These are phyloP conservation scores for Luvunga scandens DNA, from an alignment of 345 rosid species.

Conservation along the genomic window DNA sequence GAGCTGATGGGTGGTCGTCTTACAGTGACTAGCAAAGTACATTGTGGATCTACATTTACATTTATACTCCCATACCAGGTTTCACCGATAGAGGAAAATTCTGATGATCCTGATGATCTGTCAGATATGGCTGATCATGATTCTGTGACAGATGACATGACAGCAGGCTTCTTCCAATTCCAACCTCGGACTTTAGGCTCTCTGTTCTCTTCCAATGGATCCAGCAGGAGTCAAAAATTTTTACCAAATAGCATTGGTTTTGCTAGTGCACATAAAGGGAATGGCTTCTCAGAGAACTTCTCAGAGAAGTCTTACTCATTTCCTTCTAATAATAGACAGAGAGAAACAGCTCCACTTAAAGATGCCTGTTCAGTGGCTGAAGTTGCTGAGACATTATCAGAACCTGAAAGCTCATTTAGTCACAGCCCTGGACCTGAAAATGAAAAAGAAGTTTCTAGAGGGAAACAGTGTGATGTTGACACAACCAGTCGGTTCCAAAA, in stretches of 20 bases:
- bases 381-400: constrained; percentile 39
- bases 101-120: constrained; percentile 78
- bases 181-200: constrained; percentile 64
- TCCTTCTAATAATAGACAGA: constrained; percentile 34
- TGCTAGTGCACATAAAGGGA: constrained; percentile 35
- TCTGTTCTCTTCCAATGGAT: constrained; percentile 54
- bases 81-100: constrained; percentile 50
- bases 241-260: constrained; percentile 31
- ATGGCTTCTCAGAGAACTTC: constrained; percentile 35
- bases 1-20: constrained; percentile 96
- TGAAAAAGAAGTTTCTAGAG: constrained; percentile 22
- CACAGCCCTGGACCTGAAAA: constrained; percentile 34
- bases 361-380: constrained; percentile 59
- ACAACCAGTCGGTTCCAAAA: constrained; percentile 12
- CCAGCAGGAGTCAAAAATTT: constrained; percentile 41
- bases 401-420: constrained; percentile 40
- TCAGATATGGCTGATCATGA: constrained; percentile 65
- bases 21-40: constrained; percentile 79
- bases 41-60: constrained; percentile 83
- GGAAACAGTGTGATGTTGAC: constrained; percentile 17
- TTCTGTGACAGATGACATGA: constrained; percentile 55
- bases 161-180: constrained; percentile 74
- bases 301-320: constrained; percentile 37
- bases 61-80: constrained; percentile 82
- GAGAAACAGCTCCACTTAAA: constrained; percentile 40